A percentile compares a stretch with the other conserved stretches of the same genome.
These are phyloP conservation scores for Flammula alnicola DNA, from an alignment of 1,284 basidiomycete species.

Conservation along the genomic window DNA sequence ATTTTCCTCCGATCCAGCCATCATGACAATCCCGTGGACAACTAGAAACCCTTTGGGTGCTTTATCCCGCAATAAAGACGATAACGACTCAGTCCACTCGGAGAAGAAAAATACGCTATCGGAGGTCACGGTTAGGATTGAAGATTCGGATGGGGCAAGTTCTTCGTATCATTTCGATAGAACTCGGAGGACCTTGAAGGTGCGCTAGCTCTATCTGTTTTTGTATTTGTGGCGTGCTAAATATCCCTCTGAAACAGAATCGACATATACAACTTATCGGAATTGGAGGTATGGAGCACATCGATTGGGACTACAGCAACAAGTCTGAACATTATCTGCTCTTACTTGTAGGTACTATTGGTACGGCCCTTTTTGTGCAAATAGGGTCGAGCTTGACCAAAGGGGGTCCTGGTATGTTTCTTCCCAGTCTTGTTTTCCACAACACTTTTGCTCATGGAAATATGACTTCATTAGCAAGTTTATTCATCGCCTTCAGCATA, in stretches of 20 bases:
- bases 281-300: constrained; percentile 41
- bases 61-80: background rate
- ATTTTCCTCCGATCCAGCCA: too few relatives aligned
- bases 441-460: background rate
- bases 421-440: background rate
- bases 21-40: background rate
- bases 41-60: background rate
- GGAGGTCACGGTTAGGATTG: background rate
- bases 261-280: constrained; percentile 55
- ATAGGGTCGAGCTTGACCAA: constrained; percentile 47
- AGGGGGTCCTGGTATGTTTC: constrained; percentile 49
- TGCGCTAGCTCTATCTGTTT: constrained; percentile 3
- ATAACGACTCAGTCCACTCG: constrained; percentile 3
- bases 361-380: constrained; percentile 53
- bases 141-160: constrained; percentile 9
- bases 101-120: constrained; percentile 14
- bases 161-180: constrained; percentile 13
- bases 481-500: constrained; percentile 49
- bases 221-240: background rate
- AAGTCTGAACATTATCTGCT: background rate
- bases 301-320: background rate
- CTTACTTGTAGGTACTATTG: constrained; percentile 47
- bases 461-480: constrained; percentile 36
- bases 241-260: constrained; percentile 32
- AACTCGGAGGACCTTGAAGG: constrained; percentile 27